These are phyloP conservation scores for Vitellaria paradoxa DNA, from an alignment of 179 eudicot species.

Conservation along the genomic window DNA sequence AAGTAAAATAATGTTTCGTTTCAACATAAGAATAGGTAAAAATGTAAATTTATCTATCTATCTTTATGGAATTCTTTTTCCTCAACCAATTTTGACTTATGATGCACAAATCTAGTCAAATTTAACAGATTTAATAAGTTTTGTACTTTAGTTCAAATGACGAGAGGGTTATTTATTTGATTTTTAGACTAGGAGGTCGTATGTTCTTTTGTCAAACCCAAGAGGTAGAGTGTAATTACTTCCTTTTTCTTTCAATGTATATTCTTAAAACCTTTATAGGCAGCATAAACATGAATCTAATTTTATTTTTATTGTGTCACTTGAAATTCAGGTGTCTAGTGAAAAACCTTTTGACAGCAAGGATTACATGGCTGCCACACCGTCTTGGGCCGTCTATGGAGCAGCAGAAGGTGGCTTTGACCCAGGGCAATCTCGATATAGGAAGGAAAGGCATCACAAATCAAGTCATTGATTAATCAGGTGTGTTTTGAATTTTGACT, in stretches of 20 bases:
- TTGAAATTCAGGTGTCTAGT: slow-evolving; percentile 68
- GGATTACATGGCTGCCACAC: slow-evolving; percentile 90
- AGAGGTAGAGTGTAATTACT: too few relatives aligned
- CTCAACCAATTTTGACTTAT: too few relatives aligned
- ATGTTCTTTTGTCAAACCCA: too few relatives aligned
- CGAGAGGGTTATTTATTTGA: too few relatives aligned
- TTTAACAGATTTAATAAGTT: too few relatives aligned
- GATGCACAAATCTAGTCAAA: too few relatives aligned
- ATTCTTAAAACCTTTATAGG: neutral
- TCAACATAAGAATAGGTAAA: too few relatives aligned
- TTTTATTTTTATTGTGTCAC: neutral
- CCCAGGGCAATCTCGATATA: slow-evolving; percentile 72
- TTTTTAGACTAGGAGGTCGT: too few relatives aligned
- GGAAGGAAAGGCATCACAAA: slow-evolving; percentile 80
- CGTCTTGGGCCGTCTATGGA: slow-evolving; percentile 98
- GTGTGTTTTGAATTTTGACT: slow-evolving; percentile 8
- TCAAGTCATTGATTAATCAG: slow-evolving; percentile 28
- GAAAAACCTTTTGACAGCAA: slow-evolving; percentile 72
- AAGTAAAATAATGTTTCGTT: too few relatives aligned
- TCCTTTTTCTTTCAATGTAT: neutral
- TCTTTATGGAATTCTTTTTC: too few relatives aligned
- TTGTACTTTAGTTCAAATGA: too few relatives aligned
- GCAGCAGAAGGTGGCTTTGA: slow-evolving; percentile 96
- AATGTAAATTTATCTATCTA: too few relatives aligned
- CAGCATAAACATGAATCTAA: neutral